These are phyloP conservation scores for Theileria sp. DNA, from an alignment of 169 alveolate genomes.

Conservation along the genomic window DNA sequence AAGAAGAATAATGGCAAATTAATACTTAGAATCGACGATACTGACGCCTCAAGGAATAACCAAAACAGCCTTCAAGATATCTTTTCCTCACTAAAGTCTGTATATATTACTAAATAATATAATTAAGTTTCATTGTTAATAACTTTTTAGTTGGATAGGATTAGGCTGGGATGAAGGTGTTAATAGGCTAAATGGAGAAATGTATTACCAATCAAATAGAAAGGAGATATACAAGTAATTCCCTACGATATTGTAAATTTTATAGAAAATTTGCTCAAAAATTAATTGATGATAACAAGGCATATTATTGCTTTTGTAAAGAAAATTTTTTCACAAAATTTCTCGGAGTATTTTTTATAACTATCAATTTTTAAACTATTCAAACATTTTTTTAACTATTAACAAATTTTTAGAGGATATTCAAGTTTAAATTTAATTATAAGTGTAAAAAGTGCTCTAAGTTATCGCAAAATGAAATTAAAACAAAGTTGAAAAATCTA, in stretches of 20 bases:
- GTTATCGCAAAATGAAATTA: conserved; percentile 4
- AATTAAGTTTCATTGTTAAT: not conserved
- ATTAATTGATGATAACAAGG: conserved; percentile 65
- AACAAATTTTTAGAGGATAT: conserved; percentile 16
- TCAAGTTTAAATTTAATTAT: conserved; percentile 2
- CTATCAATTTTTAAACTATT: conserved; percentile 56
- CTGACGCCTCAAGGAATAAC: conserved; percentile 70
- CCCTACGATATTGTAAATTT: not conserved
- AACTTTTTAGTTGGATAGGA: conserved; percentile 74
- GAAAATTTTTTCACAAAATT: not conserved
- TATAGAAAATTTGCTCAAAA: conserved; percentile 69
- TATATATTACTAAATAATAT: not conserved
- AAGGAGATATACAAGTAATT: conserved; percentile 62
- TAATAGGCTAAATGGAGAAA: conserved; percentile 66
- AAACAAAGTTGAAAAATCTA: not conserved
- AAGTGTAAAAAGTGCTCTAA: conserved; percentile 45
- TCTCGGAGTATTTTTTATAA: conserved; percentile 20
- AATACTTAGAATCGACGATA: conserved; percentile 79
- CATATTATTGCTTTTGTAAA: conserved; percentile 80
- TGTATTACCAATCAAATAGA: conserved; percentile 79
- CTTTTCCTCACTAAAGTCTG: conserved; percentile 70
- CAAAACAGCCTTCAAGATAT: conserved; percentile 54
- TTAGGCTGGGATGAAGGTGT: conserved; percentile 80
- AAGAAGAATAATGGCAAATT: conserved; percentile 62
- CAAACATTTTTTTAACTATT: conserved; percentile 35